Evolutionary conservation across 202 grass and related monocot species (phyloP).

Genomic region (Digitaria exilis): DNA sequence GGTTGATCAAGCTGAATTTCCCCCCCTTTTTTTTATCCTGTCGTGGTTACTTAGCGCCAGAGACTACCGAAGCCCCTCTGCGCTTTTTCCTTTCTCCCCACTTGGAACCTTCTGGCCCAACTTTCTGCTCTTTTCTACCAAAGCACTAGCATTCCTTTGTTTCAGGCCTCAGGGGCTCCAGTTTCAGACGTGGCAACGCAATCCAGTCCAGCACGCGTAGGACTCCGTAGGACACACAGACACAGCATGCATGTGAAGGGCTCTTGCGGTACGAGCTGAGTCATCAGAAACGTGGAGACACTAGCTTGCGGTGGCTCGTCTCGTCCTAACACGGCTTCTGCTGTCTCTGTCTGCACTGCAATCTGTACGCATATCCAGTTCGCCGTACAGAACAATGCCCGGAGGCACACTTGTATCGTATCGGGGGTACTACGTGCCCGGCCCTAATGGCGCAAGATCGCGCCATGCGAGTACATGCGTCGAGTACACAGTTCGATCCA

Average conservation of each 20-base stretch:
- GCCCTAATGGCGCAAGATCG: background rate
- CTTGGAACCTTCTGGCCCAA: background rate
- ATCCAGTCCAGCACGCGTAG: background rate
- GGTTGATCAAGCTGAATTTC: slow-evolving; percentile 14
- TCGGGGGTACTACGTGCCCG: background rate
- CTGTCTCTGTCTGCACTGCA: background rate
- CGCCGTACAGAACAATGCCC: background rate
- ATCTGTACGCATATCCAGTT: background rate
- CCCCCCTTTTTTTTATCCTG: too few relatives aligned
- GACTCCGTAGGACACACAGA: too few relatives aligned
- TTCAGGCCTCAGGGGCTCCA: too few relatives aligned
- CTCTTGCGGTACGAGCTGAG: background rate
- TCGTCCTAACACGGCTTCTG: slow-evolving; percentile 1
- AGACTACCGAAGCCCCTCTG: too few relatives aligned
- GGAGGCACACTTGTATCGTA: background rate
- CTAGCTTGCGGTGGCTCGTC: background rate
- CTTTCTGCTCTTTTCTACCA: background rate
- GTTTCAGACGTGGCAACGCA: background rate
- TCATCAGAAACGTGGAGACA: background rate
- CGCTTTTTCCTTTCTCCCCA: slow-evolving; percentile 23
- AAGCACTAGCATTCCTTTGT: too few relatives aligned
- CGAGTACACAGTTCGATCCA: background rate
- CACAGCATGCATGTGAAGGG: background rate
- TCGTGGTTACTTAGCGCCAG: background rate
- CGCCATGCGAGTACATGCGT: background rate